Conservation (phyloP, 148 eudicot species). For the Heliosperma pusillum region DNA sequence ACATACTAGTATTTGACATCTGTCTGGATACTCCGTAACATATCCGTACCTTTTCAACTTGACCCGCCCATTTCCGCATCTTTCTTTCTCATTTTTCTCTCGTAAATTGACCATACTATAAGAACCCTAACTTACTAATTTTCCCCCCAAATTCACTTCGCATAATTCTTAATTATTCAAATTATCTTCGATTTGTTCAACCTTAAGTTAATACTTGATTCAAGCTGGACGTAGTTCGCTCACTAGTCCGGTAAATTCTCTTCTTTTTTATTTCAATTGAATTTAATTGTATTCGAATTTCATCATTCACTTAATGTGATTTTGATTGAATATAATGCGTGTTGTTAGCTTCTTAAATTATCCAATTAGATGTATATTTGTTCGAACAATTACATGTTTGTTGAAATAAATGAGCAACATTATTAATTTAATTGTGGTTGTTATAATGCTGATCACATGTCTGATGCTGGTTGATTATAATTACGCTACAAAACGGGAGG, state of each 20-base stretch:
- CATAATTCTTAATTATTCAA: not conserved
- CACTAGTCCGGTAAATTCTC: not conserved
- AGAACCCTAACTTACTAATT: slow-evolving; percentile 14
- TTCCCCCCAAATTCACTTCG: slow-evolving; percentile 14
- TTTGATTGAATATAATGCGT: not conserved
- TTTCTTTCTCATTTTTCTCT: not conserved
- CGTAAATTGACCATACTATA: not conserved
- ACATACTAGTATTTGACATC: too few species aligned
- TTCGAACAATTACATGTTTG: not conserved
- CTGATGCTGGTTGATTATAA: not conserved
- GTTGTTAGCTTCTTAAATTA: too few species aligned
- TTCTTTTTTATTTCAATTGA: not conserved
- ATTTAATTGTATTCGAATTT: not conserved
- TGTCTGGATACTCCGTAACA: not conserved
- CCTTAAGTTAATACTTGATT: not conserved
- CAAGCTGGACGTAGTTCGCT: not conserved
- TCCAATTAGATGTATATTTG: not conserved
- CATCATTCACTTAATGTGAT: not conserved
- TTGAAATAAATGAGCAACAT: not conserved
- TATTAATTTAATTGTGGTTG: too few species aligned
- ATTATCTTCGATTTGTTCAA: not conserved
- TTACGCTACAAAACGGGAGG: not conserved
- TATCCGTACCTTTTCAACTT: not conserved
- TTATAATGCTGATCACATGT: not conserved
- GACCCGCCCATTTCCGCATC: not conserved